Percentiles rank a stretch among this genome's conserved stretches.
These are phyloP conservation scores for Pseudozyma sp. DNA, from an alignment of 1,284 basidiomycete species.

Conservation along the genomic window DNA sequence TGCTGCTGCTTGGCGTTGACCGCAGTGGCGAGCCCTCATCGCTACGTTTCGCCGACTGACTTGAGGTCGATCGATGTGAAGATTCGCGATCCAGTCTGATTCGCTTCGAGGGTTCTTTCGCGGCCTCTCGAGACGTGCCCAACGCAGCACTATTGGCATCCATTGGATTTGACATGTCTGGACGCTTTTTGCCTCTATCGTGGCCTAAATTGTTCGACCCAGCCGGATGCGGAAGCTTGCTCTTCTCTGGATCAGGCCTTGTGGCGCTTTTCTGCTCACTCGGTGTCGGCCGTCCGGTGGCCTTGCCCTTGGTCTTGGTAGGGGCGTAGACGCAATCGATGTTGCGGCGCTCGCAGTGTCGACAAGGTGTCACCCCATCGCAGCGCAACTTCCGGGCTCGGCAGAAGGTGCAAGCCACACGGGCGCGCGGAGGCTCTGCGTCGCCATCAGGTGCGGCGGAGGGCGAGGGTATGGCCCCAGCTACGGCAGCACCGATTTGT, in stretches of 20 bases:
- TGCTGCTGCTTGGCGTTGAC: constrained; percentile 36
- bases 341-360: constrained; percentile 46
- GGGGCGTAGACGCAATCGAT: constrained; percentile 44
- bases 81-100: constrained; percentile 4
- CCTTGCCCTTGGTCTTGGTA: constrained; percentile 28
- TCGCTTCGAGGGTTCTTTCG: constrained; percentile 4
- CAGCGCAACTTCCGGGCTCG: constrained; percentile 49
- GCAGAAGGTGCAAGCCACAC: constrained; percentile 48
- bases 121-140: no score
- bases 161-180: neutral
- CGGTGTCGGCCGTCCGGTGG: constrained; percentile 1
- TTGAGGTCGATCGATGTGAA: neutral
- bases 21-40: neutral
- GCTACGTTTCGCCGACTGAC: neutral
- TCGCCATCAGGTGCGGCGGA: constrained; percentile 2
- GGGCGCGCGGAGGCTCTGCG: constrained; percentile 41
- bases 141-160: neutral
- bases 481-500: neutral
- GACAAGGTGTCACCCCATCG: constrained; percentile 44
- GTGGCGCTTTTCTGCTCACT: constrained; percentile 3
- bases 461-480: neutral
- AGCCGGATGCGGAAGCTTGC: neutral
- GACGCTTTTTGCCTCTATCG: constrained; percentile 22
- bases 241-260: neutral
- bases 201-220: neutral